Evolutionary conservation across 2,329 filamentous ascomycete genomes (phyloP).

Genomic region (Hypoxylon sp.): DNA sequence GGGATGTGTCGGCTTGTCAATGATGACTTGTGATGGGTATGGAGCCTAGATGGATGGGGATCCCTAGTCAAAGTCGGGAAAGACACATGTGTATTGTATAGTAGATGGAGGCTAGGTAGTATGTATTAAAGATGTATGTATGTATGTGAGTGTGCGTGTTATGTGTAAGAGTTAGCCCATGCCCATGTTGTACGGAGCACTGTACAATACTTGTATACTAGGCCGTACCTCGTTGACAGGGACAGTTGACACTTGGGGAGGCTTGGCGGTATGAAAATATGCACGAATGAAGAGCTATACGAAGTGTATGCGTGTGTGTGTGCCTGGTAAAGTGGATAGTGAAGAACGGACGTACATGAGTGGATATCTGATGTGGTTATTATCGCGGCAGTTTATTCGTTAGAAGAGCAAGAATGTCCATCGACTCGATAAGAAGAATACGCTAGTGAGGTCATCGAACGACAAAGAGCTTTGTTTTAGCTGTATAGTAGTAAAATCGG

Average conservation of each 20-base stretch:
- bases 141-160: slow-evolving; percentile 6
- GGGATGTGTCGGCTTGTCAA: slow-evolving; percentile 41
- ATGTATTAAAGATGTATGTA: slow-evolving; percentile 1
- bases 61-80: slow-evolving; percentile 40
- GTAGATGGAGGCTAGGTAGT: slow-evolving; percentile 2
- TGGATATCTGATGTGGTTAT: slow-evolving; percentile 41
- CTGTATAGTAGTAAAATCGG: slow-evolving; percentile 16
- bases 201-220: slow-evolving; percentile 14
- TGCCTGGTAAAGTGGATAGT: slow-evolving; percentile 49
- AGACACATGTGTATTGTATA: slow-evolving; percentile 26
- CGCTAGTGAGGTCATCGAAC: slow-evolving; percentile 44
- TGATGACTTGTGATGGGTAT: slow-evolving; percentile 43
- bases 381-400: slow-evolving; percentile 41
- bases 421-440: slow-evolving; percentile 29
- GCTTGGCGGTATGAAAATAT: slow-evolving; percentile 42
- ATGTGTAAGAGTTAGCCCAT: slow-evolving; percentile 12
- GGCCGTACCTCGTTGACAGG: slow-evolving; percentile 33
- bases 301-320: slow-evolving; percentile 44
- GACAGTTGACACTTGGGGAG: slow-evolving; percentile 41
- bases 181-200: slow-evolving; percentile 16
- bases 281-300: slow-evolving; percentile 45
- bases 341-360: slow-evolving; percentile 37
- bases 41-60: slow-evolving; percentile 34
- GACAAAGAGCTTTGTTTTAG: slow-evolving; percentile 12
- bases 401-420: slow-evolving; percentile 27